phyloP scores from a whole-genome alignment of 768 basidiomycete species.

The Kwoniella sp. region DNA sequence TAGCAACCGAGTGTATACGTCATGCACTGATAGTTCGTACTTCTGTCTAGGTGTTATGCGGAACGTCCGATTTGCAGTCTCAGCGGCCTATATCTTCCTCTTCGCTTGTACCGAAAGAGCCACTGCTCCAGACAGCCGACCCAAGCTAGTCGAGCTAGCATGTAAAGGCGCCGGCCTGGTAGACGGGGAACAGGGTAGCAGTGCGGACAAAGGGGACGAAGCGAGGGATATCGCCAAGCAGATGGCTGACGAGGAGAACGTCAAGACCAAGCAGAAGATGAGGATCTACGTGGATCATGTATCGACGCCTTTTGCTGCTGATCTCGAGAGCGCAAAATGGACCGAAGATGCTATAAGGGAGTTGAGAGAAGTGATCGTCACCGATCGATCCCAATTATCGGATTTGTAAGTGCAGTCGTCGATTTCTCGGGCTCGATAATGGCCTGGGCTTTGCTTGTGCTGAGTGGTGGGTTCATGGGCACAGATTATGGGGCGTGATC shows the following conservation, averaged over 20 bases:
- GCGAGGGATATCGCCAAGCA: slow-evolving; percentile 7
- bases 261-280: slow-evolving; percentile 19
- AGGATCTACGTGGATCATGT: slow-evolving; percentile 32
- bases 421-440: too few species aligned
- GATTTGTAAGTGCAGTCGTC: slow-evolving; percentile 23
- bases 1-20: neutral
- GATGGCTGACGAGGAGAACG: neutral
- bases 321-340: slow-evolving; percentile 33
- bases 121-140: slow-evolving; percentile 12
- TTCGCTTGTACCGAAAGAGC: slow-evolving; percentile 19
- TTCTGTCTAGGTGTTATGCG: slow-evolving; percentile 25
- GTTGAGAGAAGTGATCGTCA: slow-evolving; percentile 29
- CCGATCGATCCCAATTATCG: slow-evolving; percentile 26
- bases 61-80: slow-evolving; percentile 29
- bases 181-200: slow-evolving; percentile 6
- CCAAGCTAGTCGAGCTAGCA: slow-evolving; percentile 32
- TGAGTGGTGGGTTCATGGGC: too few species aligned
- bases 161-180: slow-evolving; percentile 28
- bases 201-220: slow-evolving; percentile 2
- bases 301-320: slow-evolving; percentile 30
- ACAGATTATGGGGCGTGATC: slow-evolving; percentile 35
- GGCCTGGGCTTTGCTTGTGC: too few species aligned
- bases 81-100: slow-evolving; percentile 34
- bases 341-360: slow-evolving; percentile 33
- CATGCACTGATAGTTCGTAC: neutral